Conservation (phyloP, 169 alveolate genomes). For the Theileria annulata region DNA sequence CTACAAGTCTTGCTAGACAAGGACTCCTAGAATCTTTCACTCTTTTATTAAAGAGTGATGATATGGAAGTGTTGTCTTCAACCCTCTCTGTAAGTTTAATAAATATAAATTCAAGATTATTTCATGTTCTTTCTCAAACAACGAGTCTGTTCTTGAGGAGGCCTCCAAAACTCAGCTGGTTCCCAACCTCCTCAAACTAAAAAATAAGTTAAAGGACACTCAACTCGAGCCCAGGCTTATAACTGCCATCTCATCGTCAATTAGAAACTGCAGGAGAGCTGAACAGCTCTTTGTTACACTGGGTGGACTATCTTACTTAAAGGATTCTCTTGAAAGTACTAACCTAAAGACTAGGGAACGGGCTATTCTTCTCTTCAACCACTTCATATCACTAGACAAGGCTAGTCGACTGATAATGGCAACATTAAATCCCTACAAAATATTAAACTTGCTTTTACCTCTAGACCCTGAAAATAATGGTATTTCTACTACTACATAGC, state of each 20-base stretch:
- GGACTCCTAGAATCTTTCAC: slow-evolving; percentile 57
- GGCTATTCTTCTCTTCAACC: slow-evolving; percentile 58
- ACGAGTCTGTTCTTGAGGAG: slow-evolving; percentile 49
- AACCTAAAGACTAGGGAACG: slow-evolving; percentile 50
- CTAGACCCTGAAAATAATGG: slow-evolving; percentile 51
- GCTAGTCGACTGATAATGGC: slow-evolving; percentile 23
- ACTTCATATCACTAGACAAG: slow-evolving; percentile 55
- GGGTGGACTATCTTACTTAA: slow-evolving; percentile 48
- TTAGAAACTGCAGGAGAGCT: slow-evolving; percentile 46
- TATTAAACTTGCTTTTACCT: slow-evolving; percentile 41
- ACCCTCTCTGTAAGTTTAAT: slow-evolving; percentile 52
- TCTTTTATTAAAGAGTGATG: slow-evolving; percentile 23
- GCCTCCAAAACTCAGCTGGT: slow-evolving; percentile 55
- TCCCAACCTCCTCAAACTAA: slow-evolving; percentile 28
- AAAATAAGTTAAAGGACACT: slow-evolving; percentile 25
- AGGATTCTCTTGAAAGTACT: slow-evolving; percentile 33
- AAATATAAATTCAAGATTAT: slow-evolving; percentile 30
- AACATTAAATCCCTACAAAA: slow-evolving; percentile 10
- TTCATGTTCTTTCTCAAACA: slow-evolving; percentile 58
- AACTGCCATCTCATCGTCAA: slow-evolving; percentile 53
- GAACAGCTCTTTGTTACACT: slow-evolving; percentile 41
- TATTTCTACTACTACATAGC: neutral
- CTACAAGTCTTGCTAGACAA: slow-evolving; percentile 37
- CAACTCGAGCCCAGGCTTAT: slow-evolving; percentile 57
- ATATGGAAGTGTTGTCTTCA: slow-evolving; percentile 33